phyloP scores from a whole-genome alignment of 192 early-diverging fungal species.

The Dissophora globulifera region DNA sequence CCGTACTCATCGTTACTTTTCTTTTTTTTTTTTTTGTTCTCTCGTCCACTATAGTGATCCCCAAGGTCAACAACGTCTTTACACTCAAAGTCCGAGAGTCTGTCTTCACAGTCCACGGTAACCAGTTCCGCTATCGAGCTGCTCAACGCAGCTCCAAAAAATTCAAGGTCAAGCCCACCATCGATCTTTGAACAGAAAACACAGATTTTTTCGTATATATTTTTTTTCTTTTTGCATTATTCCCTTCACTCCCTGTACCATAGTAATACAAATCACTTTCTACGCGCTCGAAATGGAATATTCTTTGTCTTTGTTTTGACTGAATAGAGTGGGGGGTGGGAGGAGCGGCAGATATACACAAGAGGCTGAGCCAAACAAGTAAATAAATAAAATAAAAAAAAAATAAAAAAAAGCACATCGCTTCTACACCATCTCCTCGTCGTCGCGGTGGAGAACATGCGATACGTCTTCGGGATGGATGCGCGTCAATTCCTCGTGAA shows the following conservation, averaged over 20 bases:
- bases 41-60: constrained; percentile 61
- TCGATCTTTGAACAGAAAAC: constrained; percentile 60
- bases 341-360: neutral
- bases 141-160: constrained; percentile 79
- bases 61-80: constrained; percentile 77
- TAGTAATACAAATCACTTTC: neutral
- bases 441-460: constrained; percentile 26
- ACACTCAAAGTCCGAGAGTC: constrained; percentile 55
- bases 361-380: neutral
- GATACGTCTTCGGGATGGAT: constrained; percentile 34
- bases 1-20: no score
- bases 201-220: no score
- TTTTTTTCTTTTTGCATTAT: neutral
- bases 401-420: neutral
- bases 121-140: constrained; percentile 78
- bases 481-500: constrained; percentile 1
- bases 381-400: neutral
- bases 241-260: neutral
- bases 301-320: no score
- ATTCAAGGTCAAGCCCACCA: constrained; percentile 72
- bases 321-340: no score
- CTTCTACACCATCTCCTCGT: constrained; percentile 14
- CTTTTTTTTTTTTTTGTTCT: neutral
- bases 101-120: constrained; percentile 76
- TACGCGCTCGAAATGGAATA: no score